Evolutionary conservation across 345 rosid species (phyloP), one percentile per base, ranked within the genome.

Genomic region (rapeseed (Brassica napus)): DNA sequence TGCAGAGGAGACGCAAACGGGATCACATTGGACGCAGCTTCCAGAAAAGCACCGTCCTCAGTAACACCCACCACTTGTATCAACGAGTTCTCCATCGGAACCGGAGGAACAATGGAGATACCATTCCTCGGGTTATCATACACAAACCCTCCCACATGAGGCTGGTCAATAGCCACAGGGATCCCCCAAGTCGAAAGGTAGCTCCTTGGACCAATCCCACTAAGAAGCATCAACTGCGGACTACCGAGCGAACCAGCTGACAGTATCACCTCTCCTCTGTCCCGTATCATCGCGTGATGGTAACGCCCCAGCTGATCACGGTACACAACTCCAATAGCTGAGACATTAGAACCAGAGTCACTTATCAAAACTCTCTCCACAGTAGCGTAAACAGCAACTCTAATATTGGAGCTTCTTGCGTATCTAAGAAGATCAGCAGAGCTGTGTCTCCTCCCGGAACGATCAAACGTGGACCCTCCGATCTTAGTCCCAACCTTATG

Each of bases 51-150:
- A 15, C 98, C 98, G 0, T 64, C 68, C 10, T 90, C 82, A 0
- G 97, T 92, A 30, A 94, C 86, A 14, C 98, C 98, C 9, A 89
- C 98, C 1, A 94, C 97, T 78, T 94, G 97, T 55, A 94, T 89
- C 52, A 94, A 77, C 16, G 97, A 94, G 74, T 86, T 89, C 81
- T 90, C 95, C 79, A 94, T 76, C 35, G 95, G 97, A 60, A 87
- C 69, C 1, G 97, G 87, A 8, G 97, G 97, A 74, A 91, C 85
- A 59, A 92, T 84, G 21, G 97, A 92, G 84, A 94, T 92, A 2
- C 95, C 97, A 23, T 91, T 94, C 80, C 98, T 77, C 2, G 95
- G 97, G 75, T 92, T 94, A 67, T 94, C 98, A 66, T 81, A 91
- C 37, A 92, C 69, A 74, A 81, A 90, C 54, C 85, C 91, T 10